phyloP scores from a whole-genome alignment of 306 rosid species.

The Albizia julibrissin region DNA sequence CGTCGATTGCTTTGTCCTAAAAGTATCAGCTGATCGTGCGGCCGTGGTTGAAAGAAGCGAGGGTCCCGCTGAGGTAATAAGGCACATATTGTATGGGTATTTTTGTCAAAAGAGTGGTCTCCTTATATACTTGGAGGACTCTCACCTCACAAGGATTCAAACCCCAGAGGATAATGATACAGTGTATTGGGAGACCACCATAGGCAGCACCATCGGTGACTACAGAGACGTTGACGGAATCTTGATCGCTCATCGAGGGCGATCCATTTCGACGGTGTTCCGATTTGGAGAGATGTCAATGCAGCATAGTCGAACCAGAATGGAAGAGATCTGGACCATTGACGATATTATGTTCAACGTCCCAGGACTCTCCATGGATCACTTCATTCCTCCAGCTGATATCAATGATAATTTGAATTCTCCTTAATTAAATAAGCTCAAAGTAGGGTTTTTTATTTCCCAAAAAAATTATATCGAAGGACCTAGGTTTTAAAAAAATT shows the following conservation, averaged over 20 bases:
- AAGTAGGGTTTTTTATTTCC: slow-evolving; percentile 1
- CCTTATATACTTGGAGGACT: slow-evolving; percentile 87
- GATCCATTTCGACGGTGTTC: slow-evolving; percentile 86
- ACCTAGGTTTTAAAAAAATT: not conserved
- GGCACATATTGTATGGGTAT: slow-evolving; percentile 87
- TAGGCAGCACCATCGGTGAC: slow-evolving; percentile 88
- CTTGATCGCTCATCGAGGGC: slow-evolving; percentile 84
- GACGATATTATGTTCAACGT: slow-evolving; percentile 93
- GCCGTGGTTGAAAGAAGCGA: slow-evolving; percentile 84
- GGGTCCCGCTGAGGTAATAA: slow-evolving; percentile 87
- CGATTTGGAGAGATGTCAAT: slow-evolving; percentile 76
- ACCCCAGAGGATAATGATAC: slow-evolving; percentile 51
- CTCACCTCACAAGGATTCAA: slow-evolving; percentile 84
- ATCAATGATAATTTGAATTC: slow-evolving; percentile 55
- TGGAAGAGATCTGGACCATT: slow-evolving; percentile 93
- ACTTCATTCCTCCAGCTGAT: slow-evolving; percentile 90
- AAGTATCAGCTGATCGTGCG: slow-evolving; percentile 76
- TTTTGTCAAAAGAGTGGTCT: slow-evolving; percentile 96
- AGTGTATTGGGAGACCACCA: slow-evolving; percentile 94
- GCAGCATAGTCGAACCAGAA: slow-evolving; percentile 79
- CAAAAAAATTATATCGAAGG: not conserved
- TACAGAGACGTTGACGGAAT: slow-evolving; percentile 79
- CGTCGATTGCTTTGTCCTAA: slow-evolving; percentile 82
- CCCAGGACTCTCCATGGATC: slow-evolving; percentile 86
- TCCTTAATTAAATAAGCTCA: slow-evolving; percentile 46